Evolutionary conservation across 148 eudicot genomes (phyloP), one percentile per base, ranked within the genome.

Genomic region (Chenopodium suecicum): DNA sequence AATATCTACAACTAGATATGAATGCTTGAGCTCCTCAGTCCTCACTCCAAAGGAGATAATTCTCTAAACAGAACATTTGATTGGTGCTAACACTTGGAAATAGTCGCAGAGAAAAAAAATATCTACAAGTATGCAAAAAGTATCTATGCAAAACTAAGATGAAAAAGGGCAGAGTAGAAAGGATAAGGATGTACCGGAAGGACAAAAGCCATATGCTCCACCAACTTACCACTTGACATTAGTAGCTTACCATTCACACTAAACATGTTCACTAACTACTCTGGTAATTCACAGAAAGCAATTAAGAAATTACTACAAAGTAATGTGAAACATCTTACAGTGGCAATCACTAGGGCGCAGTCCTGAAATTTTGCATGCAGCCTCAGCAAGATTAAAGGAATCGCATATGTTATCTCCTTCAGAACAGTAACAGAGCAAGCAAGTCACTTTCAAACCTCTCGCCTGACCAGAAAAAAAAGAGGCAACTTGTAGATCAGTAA

Each of bases 401-500:
- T 97, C 99, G 25, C 92, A 87, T 70, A 92, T 92, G 81, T 97
- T 97, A 88, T 97, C 98, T 82, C 99, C 99, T 90, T 97, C 99
- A 67, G 99, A 97, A 80, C 99, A 97, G 85, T 94, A 97, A 74
- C 96, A 90, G 66, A 97, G 85, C 85, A 97, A 77, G 89, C 99
- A 97, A 74, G 98, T 97, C 78, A 91, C 98, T 87, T 91, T 94
- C 88, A 97, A 82, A 71, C 99, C 97, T 89, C 89, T 90, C 62
- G 99, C 98, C 99, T 97, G 83, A 56, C 44, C 71, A 85, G 74
- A 77, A 72, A 70, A 44, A 44, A 72, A 71, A 32, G 29, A 77
- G 22, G 29, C 32, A 78, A 13, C 10, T 23, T 6, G 19, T 41
- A n/a, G 14, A 78, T 71, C 62, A 80, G 44, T 70, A 19, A 76